A percentile compares a stretch with the other conserved stretches of the same genome.
Conservation (phyloP, 139 green algal species). For the Diplosphaera chodatii region DNA sequence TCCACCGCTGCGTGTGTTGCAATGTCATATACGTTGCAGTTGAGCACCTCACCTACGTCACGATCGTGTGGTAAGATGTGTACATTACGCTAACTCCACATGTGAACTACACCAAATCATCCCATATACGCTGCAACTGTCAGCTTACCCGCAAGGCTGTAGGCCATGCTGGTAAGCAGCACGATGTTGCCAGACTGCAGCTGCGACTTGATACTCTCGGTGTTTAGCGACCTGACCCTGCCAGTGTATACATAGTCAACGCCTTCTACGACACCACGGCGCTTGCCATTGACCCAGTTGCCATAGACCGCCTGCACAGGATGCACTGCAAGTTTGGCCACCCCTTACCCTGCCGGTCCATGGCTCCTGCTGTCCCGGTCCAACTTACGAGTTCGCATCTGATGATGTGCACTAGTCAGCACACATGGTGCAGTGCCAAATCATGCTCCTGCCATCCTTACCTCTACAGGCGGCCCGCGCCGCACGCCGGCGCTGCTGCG, state of each 20-base stretch:
- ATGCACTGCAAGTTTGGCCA: no score
- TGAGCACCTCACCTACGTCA: constrained; percentile 87
- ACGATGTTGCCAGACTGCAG: constrained; percentile 82
- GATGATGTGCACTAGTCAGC: no score
- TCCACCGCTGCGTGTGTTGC: constrained; percentile 49
- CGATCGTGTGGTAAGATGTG: no score
- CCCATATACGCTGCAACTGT: background rate
- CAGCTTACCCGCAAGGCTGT: constrained; percentile 8
- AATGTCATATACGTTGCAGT: constrained; percentile 92
- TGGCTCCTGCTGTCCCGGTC: no score
- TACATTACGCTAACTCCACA: no score
- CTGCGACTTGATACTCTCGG: constrained; percentile 54
- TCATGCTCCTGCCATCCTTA: no score
- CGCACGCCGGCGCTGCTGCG: constrained; percentile 29
- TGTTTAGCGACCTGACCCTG: background rate
- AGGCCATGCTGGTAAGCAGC: constrained; percentile 78
- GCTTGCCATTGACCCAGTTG: constrained; percentile 90
- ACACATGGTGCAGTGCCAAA: no score
- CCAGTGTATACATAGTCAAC: constrained; percentile 86
- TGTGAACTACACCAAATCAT: no score
- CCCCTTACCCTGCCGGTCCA: no score
- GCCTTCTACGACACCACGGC: constrained; percentile 81
- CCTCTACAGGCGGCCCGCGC: constrained; percentile 31
- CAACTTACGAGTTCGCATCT: no score
- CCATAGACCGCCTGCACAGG: constrained; percentile 64